A percentile compares a stretch with the other conserved stretches of the same genome.
phyloP scores from a whole-genome alignment of 1,284 basidiomycete species.

The Moesziomyces antarcticus region DNA sequence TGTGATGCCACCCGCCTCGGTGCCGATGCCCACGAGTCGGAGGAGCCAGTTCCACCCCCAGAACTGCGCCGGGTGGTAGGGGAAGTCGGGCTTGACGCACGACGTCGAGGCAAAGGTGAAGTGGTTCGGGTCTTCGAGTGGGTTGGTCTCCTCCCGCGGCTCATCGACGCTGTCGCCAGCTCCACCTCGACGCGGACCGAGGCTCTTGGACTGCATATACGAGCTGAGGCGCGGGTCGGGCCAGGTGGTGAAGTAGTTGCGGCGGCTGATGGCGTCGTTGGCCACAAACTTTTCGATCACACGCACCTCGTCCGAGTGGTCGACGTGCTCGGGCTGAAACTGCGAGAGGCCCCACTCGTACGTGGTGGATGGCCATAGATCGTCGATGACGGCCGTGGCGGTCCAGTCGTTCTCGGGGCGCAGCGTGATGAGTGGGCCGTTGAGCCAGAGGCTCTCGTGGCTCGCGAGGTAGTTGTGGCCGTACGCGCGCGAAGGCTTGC shows the following conservation, averaged over 20 bases:
- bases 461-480: constrained; percentile 35
- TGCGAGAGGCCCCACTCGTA: constrained; percentile 76
- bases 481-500: constrained; percentile 13
- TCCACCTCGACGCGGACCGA: constrained; percentile 21
- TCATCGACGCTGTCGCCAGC: constrained; percentile 4
- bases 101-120: constrained; percentile 64
- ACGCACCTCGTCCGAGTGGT: constrained; percentile 46
- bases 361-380: constrained; percentile 77
- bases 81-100: constrained; percentile 67
- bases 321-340: constrained; percentile 37
- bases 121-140: constrained; percentile 65
- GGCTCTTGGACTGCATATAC: constrained; percentile 50
- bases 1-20: constrained; percentile 54
- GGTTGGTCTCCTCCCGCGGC: constrained; percentile 35
- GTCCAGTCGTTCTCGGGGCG: constrained; percentile 75
- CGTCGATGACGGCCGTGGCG: constrained; percentile 72
- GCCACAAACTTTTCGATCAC: constrained; percentile 46
- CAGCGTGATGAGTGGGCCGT: constrained; percentile 59
- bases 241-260: constrained; percentile 72
- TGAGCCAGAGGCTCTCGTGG: constrained; percentile 62
- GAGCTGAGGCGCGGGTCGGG: constrained; percentile 67
- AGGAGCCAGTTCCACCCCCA: constrained; percentile 65
- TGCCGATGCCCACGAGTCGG: constrained; percentile 50
- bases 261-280: constrained; percentile 39
- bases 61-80: constrained; percentile 65